A percentile compares a stretch with the other conserved stretches of the same genome.
Conservation (phyloP, 352 stramenopile species). For the Phytophthora constricta region DNA sequence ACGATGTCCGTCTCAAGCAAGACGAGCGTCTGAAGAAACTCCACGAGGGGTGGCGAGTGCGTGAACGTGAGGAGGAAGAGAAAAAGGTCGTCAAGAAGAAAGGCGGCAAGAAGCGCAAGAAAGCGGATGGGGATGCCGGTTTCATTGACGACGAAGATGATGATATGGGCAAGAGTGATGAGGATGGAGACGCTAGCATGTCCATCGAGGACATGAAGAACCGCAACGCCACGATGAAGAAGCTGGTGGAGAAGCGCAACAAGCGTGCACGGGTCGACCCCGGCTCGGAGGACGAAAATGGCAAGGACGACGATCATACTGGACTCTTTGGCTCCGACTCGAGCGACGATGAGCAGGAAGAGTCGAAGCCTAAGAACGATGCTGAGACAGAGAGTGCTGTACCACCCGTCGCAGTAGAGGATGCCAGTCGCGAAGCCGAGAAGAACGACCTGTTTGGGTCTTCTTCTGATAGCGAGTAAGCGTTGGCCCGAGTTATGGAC, state of each 20-base stretch:
- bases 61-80: constrained; percentile 84
- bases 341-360: constrained; percentile 67
- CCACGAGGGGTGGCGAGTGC: constrained; percentile 83
- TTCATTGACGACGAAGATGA: constrained; percentile 72
- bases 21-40: constrained; percentile 84
- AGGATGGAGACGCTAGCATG: constrained; percentile 71
- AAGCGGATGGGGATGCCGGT: constrained; percentile 65
- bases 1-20: constrained; percentile 80
- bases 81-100: constrained; percentile 81
- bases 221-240: constrained; percentile 87
- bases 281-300: constrained; percentile 71
- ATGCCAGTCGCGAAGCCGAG: constrained; percentile 51
- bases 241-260: constrained; percentile 84
- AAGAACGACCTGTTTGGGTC: constrained; percentile 89
- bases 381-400: constrained; percentile 16
- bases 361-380: constrained; percentile 30
- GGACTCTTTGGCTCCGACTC: constrained; percentile 89
- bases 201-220: constrained; percentile 93
- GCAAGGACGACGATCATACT: constrained; percentile 46
- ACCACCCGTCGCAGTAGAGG: constrained; percentile 18
- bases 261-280: constrained; percentile 64
- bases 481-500: constrained; percentile 1
- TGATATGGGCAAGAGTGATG: constrained; percentile 51
- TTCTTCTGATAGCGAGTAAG: constrained; percentile 82
- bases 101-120: constrained; percentile 81